Percentiles rank a stretch among this genome's conserved stretches.
phyloP scores from a whole-genome alignment of 2,329 filamentous ascomycete genomes.

The Hirsutella rhossiliensis region DNA sequence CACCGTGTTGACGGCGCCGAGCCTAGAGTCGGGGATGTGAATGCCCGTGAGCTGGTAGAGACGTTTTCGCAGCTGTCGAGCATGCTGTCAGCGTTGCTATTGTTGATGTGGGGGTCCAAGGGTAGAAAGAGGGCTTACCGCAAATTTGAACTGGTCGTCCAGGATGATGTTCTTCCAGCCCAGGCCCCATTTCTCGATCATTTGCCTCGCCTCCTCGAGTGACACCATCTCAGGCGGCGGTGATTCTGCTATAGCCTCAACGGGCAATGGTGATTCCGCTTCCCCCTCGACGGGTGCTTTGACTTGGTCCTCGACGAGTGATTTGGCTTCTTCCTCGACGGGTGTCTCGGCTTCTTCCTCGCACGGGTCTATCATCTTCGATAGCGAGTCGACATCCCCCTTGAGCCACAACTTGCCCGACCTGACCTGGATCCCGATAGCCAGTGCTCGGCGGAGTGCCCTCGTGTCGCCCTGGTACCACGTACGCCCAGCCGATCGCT shows the following conservation, averaged over 20 bases:
- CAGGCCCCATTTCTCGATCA: slow-evolving; percentile 34
- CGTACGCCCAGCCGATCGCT: slow-evolving; percentile 19
- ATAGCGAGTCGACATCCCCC: too few relatives aligned
- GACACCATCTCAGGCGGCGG: slow-evolving; percentile 12
- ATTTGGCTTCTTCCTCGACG: too few relatives aligned
- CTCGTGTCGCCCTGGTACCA: slow-evolving; percentile 18
- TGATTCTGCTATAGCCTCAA: background rate
- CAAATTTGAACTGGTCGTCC: slow-evolving; percentile 55
- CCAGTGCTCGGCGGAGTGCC: slow-evolving; percentile 22
- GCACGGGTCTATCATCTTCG: too few relatives aligned
- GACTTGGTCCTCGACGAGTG: slow-evolving; percentile 26
- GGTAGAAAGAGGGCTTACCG: slow-evolving; percentile 37
- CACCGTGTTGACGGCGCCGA: slow-evolving; percentile 43
- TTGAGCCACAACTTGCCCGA: too few relatives aligned
- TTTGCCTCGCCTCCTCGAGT: slow-evolving; percentile 26
- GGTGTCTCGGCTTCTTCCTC: too few relatives aligned
- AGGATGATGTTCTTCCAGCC: slow-evolving; percentile 49
- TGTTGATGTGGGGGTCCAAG: slow-evolving; percentile 7
- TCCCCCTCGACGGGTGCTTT: slow-evolving; percentile 24
- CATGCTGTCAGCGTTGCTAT: background rate
- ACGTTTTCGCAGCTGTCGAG: slow-evolving; percentile 63
- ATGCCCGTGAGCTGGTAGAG: slow-evolving; percentile 71
- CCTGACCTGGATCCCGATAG: slow-evolving; percentile 22
- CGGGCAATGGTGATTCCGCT: slow-evolving; percentile 8
- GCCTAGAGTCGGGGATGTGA: slow-evolving; percentile 57